These are phyloP conservation scores for Nymphaea thermarum DNA, from an alignment of 164 flowering plant species.

Conservation along the genomic window DNA sequence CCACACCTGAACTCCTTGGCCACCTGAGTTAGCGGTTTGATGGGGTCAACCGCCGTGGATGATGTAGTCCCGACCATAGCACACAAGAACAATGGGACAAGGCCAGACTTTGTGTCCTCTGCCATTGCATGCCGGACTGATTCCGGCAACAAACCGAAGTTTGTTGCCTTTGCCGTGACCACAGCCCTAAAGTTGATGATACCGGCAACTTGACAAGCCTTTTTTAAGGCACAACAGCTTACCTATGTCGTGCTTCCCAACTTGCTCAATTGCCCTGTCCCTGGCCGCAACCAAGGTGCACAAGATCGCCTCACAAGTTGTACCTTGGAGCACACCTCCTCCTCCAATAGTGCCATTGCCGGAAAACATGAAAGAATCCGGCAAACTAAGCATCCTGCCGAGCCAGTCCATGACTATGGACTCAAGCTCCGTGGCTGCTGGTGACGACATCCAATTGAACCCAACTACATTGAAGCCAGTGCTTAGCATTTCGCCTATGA, in stretches of 20 bases:
- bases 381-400: slow-evolving; percentile 32
- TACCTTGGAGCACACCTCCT: slow-evolving; percentile 66
- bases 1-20: slow-evolving; percentile 26
- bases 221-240: slow-evolving; percentile 27
- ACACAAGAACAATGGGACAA: slow-evolving; percentile 25
- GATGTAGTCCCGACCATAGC: slow-evolving; percentile 51
- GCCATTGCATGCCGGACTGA: slow-evolving; percentile 12
- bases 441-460: slow-evolving; percentile 64
- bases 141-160: slow-evolving; percentile 14
- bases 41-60: slow-evolving; percentile 35
- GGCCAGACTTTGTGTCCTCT: slow-evolving; percentile 17
- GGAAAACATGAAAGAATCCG: slow-evolving; percentile 31
- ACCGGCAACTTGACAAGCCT: slow-evolving; percentile 45
- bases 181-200: slow-evolving; percentile 37
- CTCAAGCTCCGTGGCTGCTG: slow-evolving; percentile 57
- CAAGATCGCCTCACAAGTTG: slow-evolving; percentile 53
- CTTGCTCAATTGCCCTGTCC: slow-evolving; percentile 20
- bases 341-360: no score
- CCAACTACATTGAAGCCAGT: slow-evolving; percentile 54
- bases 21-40: slow-evolving; percentile 17
- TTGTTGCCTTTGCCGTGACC: slow-evolving; percentile 11
- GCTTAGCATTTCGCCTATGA: slow-evolving; percentile 54
- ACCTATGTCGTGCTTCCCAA: slow-evolving; percentile 22
- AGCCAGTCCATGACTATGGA: slow-evolving; percentile 48
- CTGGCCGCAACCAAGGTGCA: slow-evolving; percentile 42